These are phyloP conservation scores for Endoconidiophora polonica DNA, from an alignment of 2,329 filamentous ascomycete species.

Conservation along the genomic window DNA sequence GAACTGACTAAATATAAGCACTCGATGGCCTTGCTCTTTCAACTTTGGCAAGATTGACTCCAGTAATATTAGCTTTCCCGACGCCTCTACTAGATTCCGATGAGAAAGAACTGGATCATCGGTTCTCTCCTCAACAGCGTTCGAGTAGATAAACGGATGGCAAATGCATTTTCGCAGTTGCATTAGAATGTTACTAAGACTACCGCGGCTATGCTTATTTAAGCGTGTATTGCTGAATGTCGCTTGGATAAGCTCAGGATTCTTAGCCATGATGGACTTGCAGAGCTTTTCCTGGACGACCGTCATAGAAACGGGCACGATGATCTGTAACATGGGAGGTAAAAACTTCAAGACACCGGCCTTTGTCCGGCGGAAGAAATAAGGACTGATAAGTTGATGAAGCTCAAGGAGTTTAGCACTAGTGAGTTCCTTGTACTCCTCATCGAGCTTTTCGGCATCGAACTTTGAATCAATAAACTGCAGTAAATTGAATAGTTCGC, in stretches of 20 bases:
- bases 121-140: slow-evolving; percentile 70
- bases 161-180: slow-evolving; percentile 89
- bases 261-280: slow-evolving; percentile 83
- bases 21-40: slow-evolving; percentile 68
- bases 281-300: slow-evolving; percentile 85
- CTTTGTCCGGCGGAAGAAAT: slow-evolving; percentile 64
- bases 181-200: slow-evolving; percentile 85
- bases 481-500: slow-evolving; percentile 89
- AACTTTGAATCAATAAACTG: slow-evolving; percentile 69
- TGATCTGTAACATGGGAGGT: slow-evolving; percentile 86
- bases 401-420: slow-evolving; percentile 67
- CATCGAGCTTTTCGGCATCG: slow-evolving; percentile 58
- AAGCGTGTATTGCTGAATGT: slow-evolving; percentile 59
- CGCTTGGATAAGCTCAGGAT: slow-evolving; percentile 70
- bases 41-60: slow-evolving; percentile 78
- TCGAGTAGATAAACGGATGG: slow-evolving; percentile 89
- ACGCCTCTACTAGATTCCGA: slow-evolving; percentile 77
- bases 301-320: slow-evolving; percentile 90
- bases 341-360: slow-evolving; percentile 79
- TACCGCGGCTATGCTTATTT: slow-evolving; percentile 53
- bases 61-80: slow-evolving; percentile 71
- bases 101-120: slow-evolving; percentile 45
- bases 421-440: slow-evolving; percentile 60
- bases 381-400: slow-evolving; percentile 65
- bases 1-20: slow-evolving; percentile 93